Conservation (phyloP, 768 basidiomycete genomes). For the Hemileccinum rubropunctum region DNA sequence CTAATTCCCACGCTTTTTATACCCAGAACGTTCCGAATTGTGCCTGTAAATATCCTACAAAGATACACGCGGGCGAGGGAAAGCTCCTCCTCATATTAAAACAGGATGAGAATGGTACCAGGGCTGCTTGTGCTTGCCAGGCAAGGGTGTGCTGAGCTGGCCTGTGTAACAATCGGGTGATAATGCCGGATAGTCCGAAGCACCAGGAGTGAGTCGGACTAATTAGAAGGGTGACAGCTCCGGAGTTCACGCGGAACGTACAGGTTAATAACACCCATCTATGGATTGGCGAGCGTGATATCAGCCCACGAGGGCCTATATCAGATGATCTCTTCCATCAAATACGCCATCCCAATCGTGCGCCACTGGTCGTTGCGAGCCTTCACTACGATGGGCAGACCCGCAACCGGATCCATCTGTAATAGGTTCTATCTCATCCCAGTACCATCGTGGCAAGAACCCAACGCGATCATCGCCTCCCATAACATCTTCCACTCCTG, state of each 20-base stretch:
- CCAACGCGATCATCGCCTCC: slow-evolving; percentile 73
- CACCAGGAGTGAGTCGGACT: slow-evolving; percentile 22
- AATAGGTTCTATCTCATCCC: slow-evolving; percentile 26
- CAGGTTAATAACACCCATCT: slow-evolving; percentile 13
- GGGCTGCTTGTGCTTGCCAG: slow-evolving; percentile 4
- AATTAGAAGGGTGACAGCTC: slow-evolving; percentile 21
- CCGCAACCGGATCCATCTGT: slow-evolving; percentile 2
- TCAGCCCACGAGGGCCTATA: slow-evolving; percentile 9
- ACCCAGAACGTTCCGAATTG: slow-evolving; percentile 22
- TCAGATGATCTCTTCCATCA: slow-evolving; percentile 24
- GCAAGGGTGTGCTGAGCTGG: slow-evolving; percentile 5
- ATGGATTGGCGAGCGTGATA: slow-evolving; percentile 10
- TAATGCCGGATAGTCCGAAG: slow-evolving; percentile 14
- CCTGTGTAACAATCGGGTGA: slow-evolving; percentile 14
- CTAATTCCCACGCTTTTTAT: slow-evolving; percentile 31
- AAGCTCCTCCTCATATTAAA: slow-evolving; percentile 7
- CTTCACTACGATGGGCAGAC: slow-evolving; percentile 10
- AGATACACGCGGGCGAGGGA: slow-evolving; percentile 7
- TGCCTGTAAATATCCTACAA: slow-evolving; percentile 19
- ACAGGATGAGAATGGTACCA: slow-evolving; percentile 10
- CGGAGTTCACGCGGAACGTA: slow-evolving; percentile 28
- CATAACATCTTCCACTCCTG: slow-evolving; percentile 54
- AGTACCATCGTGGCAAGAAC: slow-evolving; percentile 78
- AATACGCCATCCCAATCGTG: slow-evolving; percentile 21
- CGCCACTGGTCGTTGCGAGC: slow-evolving; percentile 5